phyloP scores from a whole-genome alignment of 2,329 filamentous ascomycete species.

The Gnomoniopsis smithogilvyi region DNA sequence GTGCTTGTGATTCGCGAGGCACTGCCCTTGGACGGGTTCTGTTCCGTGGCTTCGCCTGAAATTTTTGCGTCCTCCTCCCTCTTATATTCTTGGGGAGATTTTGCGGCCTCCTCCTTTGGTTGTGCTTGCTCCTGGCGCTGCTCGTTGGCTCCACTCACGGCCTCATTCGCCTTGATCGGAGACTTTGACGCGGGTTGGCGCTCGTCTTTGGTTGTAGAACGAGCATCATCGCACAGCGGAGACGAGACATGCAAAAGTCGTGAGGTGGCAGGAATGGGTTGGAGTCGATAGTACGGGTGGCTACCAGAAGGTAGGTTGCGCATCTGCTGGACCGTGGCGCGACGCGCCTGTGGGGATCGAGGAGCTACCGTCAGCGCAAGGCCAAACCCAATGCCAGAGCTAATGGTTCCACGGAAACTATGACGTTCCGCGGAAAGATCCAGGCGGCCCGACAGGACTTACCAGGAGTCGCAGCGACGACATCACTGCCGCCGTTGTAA shows the following conservation, averaged over 20 bases:
- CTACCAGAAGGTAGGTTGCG: constrained; percentile 1
- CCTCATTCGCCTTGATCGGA: not conserved
- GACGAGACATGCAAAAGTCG: constrained; percentile 12
- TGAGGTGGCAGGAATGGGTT: constrained; percentile 13
- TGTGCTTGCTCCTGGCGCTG: not conserved
- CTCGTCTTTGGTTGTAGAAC: not conserved
- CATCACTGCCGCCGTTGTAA: constrained; percentile 16
- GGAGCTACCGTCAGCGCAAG: constrained; percentile 8
- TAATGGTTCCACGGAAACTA: not conserved
- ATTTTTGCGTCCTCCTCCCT: not conserved
- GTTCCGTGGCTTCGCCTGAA: not conserved
- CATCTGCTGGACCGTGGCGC: constrained; percentile 11
- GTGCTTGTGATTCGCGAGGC: not conserved
- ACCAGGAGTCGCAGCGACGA: constrained; percentile 19
- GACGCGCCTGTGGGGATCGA: constrained; percentile 4
- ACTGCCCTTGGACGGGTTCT: constrained; percentile 2
- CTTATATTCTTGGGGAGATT: not conserved
- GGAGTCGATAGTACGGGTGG: constrained; percentile 13
- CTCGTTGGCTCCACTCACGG: not conserved
- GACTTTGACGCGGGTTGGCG: constrained; percentile 1
- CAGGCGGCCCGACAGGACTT: not conserved
- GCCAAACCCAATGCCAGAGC: not conserved
- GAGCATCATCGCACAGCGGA: constrained; percentile 1
- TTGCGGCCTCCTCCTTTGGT: not conserved
- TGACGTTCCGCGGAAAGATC: constrained; percentile 4